Base-by-base conservation (phyloP, 75 land plant species). In the Picea sitchensis region DNA sequence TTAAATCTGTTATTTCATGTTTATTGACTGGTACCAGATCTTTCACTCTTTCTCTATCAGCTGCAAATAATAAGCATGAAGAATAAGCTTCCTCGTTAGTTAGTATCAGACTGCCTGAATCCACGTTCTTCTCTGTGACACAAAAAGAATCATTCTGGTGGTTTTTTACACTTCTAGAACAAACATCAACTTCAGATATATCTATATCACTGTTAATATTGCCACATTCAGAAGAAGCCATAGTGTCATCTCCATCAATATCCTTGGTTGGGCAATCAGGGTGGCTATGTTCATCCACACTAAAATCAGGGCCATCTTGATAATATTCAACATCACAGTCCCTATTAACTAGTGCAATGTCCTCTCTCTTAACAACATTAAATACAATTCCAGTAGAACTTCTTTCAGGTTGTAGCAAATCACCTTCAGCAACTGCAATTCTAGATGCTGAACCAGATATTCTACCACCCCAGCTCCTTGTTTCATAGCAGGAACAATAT, bases 321-420 rank as follows among this genome's bases (percentile, higher is more conserved):
- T 61, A 73, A 41, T 59, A 59, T 51, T 78, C 87, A 5, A 44
- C 79, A 71, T 64, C 78, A 14, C 32, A 73, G n/a, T 71, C 79
- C 76, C 79, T 78, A 47, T 31, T 80, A 20, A 80, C 61, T 3
- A 64, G 73, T 4, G 83, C 4, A 18, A 92, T 32, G 47, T 81
- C 84, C 59, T 90, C 90, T 78, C 58, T 90, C 84, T 75, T 92
- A 0, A 90, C 90, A 32, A 92, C 77, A 65, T 88, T 92, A 12
- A 92, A 87, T 34, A 90, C 82, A 76, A 92, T 90, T 30, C 92
- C 94, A 76, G 84, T 86, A 30, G 58, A 77, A 41, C 78, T 83
- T 75, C 82, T 90, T 78, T 86, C 92, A 54, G 94, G 90, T 78
- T 88, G 91, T 86, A 92, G 71, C 57, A 90, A 78, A 73, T 92